phyloP scores from a whole-genome alignment of 139 green algal species.

The Chara braunii region DNA sequence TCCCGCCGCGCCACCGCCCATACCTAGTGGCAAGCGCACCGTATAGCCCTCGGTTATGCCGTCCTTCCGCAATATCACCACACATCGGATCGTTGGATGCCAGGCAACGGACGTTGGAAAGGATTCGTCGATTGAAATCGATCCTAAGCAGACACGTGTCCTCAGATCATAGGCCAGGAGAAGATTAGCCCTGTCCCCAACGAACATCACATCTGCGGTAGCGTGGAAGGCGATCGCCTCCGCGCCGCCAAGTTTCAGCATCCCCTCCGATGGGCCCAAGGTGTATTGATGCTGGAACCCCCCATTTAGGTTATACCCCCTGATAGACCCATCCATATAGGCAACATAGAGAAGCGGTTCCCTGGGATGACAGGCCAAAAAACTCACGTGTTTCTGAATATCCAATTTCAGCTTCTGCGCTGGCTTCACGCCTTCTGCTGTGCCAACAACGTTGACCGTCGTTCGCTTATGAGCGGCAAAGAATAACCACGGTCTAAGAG shows the following conservation, averaged over 20 bases:
- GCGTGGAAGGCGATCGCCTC: constrained; percentile 30
- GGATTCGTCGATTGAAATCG: too few relatives aligned
- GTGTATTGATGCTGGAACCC: too few relatives aligned
- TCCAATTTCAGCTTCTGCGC: constrained; percentile 32
- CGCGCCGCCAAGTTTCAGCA: constrained; percentile 23
- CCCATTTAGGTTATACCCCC: constrained; percentile 31
- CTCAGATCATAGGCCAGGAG: constrained; percentile 34
- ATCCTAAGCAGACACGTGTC: too few relatives aligned
- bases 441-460: constrained; percentile 29
- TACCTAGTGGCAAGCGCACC: too few relatives aligned
- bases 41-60: too few relatives aligned
- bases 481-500: constrained; percentile 26
- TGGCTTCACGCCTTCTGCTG: constrained; percentile 10
- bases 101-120: too few relatives aligned
- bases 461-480: constrained; percentile 31
- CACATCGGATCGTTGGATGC: too few relatives aligned
- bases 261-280: constrained; percentile 4
- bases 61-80: too few relatives aligned
- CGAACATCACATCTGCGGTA: constrained; percentile 28
- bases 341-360: constrained; percentile 32
- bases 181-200: constrained; percentile 12
- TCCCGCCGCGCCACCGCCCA: too few relatives aligned
- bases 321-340: constrained; percentile 26
- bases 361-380: constrained; percentile 29
- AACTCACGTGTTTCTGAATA: constrained; percentile 28